Base-by-base conservation (phyloP, 352 stramenopile genomes). In the Pythium brachiatum region DNA sequence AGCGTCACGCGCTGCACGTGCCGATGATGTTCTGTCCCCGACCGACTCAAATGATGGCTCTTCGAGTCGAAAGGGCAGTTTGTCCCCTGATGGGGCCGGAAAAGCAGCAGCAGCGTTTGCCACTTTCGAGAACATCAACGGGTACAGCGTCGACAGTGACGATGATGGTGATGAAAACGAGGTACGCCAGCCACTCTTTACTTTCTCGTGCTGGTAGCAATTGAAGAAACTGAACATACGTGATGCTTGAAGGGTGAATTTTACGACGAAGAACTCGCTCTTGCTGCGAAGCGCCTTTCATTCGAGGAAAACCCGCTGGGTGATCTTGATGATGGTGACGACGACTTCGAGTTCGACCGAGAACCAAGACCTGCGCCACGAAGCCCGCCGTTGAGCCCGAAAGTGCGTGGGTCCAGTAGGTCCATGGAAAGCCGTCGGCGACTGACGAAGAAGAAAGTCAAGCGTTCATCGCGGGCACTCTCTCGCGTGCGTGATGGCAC, bases 341-440 rank as follows among this genome's bases (percentile, higher is more conserved):
- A 96, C 53, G 88, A 96, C 55, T 95, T 95, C 55, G 88, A 95
- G 53, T 96, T 96, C 66, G 88, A 96, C 68, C 66, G 86, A 20
- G 85, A 95, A 48, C 73, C 74, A 50, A 75, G 73, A 23, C 62
- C 65, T 23, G 64, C 76, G 20, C 57, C 72, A 18, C 70, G 75
- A 60, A 92, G 76, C 36, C 79, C 80, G 50, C 69, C 77, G 9
- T 54, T 68, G 8, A 92, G 83, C 46, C 81, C 79, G 16, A 93
- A 92, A 55, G 58, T 73, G 25, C 72, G 80, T 34, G 52, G 56
- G 2, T 64, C 56, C 12, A 76, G 68, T 69, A 69, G 66, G 5
- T 62, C 55, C 23, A 51, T 65, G 21, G 81, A 91, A 27, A 41
- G 60, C 20, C 76, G 76, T 18, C 83, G 87, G 43, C 81, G 84